A percentile compares a stretch with the other conserved stretches of the same genome.
These are phyloP conservation scores for Hypericum perforatum DNA, from an alignment of 345 rosid species.

Conservation along the genomic window DNA sequence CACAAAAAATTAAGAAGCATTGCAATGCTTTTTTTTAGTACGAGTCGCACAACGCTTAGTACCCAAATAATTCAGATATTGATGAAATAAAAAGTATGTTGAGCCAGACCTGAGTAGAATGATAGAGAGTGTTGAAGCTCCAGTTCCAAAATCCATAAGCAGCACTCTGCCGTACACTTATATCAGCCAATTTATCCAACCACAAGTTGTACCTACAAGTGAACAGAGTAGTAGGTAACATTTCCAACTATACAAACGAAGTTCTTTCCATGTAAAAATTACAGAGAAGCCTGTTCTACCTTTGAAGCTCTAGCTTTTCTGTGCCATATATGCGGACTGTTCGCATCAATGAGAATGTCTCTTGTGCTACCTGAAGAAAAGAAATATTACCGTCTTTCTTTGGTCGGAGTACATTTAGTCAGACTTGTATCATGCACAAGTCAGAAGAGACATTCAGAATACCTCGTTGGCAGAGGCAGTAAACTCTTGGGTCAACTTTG, in stretches of 20 bases:
- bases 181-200: slow-evolving; percentile 71
- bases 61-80: too few species aligned
- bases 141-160: slow-evolving; percentile 93
- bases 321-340: slow-evolving; percentile 95
- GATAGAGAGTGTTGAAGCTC: slow-evolving; percentile 84
- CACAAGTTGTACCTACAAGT: slow-evolving; percentile 57
- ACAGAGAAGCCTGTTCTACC: slow-evolving; percentile 29
- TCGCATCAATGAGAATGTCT: slow-evolving; percentile 93
- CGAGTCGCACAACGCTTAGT: too few species aligned
- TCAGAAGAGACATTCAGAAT: slow-evolving; percentile 16
- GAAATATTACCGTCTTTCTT: neutral
- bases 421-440: slow-evolving; percentile 8
- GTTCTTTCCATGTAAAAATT: slow-evolving; percentile 1
- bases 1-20: too few species aligned
- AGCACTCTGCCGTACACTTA: slow-evolving; percentile 92
- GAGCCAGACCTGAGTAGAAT: slow-evolving; percentile 71
- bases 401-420: neutral
- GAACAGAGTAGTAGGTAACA: slow-evolving; percentile 5
- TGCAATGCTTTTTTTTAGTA: too few species aligned
- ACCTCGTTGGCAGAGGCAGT: slow-evolving; percentile 94
- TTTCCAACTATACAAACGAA: too few species aligned
- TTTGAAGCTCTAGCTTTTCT: slow-evolving; percentile 62
- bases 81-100: slow-evolving; percentile 2
- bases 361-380: slow-evolving; percentile 75
- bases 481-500: slow-evolving; percentile 74